Evolutionary conservation across 805 yeast species (phyloP).

Genomic region (Candida lessepsii): DNA sequence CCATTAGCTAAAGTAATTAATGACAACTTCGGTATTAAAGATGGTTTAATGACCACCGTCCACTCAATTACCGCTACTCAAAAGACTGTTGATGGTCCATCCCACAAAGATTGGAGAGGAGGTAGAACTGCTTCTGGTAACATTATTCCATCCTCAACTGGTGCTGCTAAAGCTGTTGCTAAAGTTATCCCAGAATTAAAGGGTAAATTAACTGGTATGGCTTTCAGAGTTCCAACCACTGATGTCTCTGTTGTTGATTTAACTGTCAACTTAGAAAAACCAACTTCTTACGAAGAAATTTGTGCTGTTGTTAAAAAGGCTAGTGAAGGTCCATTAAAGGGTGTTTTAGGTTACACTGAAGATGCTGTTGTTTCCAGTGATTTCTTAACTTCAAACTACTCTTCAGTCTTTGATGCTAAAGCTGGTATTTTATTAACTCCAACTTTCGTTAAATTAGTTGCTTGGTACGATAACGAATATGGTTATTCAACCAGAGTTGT

Average conservation of each 20-base stretch:
- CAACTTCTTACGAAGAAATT: constrained; percentile 34
- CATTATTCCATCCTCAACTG: constrained; percentile 37
- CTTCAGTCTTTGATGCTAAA: constrained; percentile 33
- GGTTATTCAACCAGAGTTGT: constrained; percentile 39
- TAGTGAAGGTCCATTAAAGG: constrained; percentile 33
- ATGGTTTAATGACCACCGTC: constrained; percentile 38
- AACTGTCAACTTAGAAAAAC: constrained; percentile 31
- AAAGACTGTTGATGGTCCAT: constrained; percentile 38
- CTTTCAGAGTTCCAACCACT: constrained; percentile 36
- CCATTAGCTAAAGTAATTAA: constrained; percentile 38
- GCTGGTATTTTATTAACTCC: constrained; percentile 38
- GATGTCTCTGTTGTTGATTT: constrained; percentile 38
- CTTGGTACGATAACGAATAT: constrained; percentile 39
- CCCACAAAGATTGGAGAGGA: constrained; percentile 41
- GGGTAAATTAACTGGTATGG: constrained; percentile 38
- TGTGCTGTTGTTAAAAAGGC: constrained; percentile 31
- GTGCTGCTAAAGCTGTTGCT: constrained; percentile 40
- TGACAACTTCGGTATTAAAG: constrained; percentile 35
- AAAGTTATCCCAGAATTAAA: constrained; percentile 37
- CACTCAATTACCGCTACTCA: constrained; percentile 39
- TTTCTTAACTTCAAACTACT: constrained; percentile 29
- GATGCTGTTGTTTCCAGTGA: constrained; percentile 37
- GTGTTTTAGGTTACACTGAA: constrained; percentile 35
- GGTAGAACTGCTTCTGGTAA: constrained; percentile 38
- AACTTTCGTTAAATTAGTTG: constrained; percentile 34